Conservation (phyloP, 2,329 filamentous ascomycete species). For the Plenodomus biglobosus region DNA sequence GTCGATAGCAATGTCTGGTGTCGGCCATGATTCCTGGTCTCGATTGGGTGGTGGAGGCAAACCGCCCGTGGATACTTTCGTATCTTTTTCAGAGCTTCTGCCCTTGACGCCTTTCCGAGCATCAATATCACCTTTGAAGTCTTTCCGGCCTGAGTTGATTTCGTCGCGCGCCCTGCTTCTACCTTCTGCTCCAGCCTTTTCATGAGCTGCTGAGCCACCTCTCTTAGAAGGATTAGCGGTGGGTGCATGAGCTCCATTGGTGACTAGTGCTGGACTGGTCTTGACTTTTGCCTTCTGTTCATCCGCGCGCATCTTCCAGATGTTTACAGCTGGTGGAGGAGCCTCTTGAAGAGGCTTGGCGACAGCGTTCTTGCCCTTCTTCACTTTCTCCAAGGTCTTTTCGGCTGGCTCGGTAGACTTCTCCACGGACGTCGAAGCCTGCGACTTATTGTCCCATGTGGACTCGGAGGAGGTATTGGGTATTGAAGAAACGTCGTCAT, state of each 20-base stretch:
- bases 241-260: slow-evolving; percentile 23
- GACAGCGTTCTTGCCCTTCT: slow-evolving; percentile 43
- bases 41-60: slow-evolving; percentile 65
- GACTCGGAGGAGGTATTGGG: slow-evolving; percentile 66
- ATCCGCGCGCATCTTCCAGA: slow-evolving; percentile 81
- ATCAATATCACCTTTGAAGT: slow-evolving; percentile 29
- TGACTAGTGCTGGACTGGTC: slow-evolving; percentile 44
- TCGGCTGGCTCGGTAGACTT: slow-evolving; percentile 57
- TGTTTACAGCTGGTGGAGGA: slow-evolving; percentile 78
- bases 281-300: slow-evolving; percentile 59
- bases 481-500: slow-evolving; percentile 62
- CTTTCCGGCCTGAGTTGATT: slow-evolving; percentile 25
- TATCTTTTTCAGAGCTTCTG: slow-evolving; percentile 33
- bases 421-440: slow-evolving; percentile 65
- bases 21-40: slow-evolving; percentile 85
- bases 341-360: slow-evolving; percentile 73
- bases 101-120: slow-evolving; percentile 31
- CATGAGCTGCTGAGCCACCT: slow-evolving; percentile 22
- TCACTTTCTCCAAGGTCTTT: slow-evolving; percentile 58
- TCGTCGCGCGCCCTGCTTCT: slow-evolving; percentile 30
- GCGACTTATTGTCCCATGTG: slow-evolving; percentile 67
- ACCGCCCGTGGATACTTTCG: slow-evolving; percentile 23
- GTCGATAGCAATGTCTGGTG: slow-evolving; percentile 75
- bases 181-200: slow-evolving; percentile 16
- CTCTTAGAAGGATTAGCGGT: slow-evolving; percentile 26